Evolutionary conservation across 2,329 filamentous ascomycete genomes (phyloP).

Genomic region (Colletotrichum cereale): DNA sequence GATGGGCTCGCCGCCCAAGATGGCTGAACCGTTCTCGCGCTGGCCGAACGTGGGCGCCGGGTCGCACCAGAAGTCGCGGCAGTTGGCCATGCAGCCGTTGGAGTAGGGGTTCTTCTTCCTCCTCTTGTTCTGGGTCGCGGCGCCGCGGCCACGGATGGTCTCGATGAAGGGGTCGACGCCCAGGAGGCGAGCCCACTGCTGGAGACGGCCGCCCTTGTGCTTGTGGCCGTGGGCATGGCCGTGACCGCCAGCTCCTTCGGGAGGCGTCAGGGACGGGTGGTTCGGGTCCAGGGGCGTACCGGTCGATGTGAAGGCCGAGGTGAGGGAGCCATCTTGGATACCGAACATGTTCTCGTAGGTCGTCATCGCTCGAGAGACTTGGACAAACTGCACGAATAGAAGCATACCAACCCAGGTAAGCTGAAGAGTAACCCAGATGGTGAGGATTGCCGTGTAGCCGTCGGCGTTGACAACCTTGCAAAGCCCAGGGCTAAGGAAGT

Average conservation of each 20-base stretch:
- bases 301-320: slow-evolving; percentile 83
- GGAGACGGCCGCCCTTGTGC: slow-evolving; percentile 75
- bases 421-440: slow-evolving; percentile 85
- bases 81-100: slow-evolving; percentile 86
- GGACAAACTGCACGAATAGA: slow-evolving; percentile 90
- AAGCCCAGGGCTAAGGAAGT: slow-evolving; percentile 78
- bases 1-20: slow-evolving; percentile 82
- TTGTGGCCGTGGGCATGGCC: slow-evolving; percentile 60
- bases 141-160: slow-evolving; percentile 87
- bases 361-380: slow-evolving; percentile 92
- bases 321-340: slow-evolving; percentile 73
- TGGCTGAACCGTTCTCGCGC: slow-evolving; percentile 78
- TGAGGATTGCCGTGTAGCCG: slow-evolving; percentile 84
- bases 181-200: slow-evolving; percentile 85
- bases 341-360: slow-evolving; percentile 98
- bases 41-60: slow-evolving; percentile 83
- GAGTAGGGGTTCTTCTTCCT: slow-evolving; percentile 86
- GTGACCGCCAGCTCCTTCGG: slow-evolving; percentile 53
- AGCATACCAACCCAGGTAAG: slow-evolving; percentile 98
- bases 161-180: slow-evolving; percentile 95
- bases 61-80: slow-evolving; percentile 97
- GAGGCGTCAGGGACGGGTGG: slow-evolving; percentile 72
- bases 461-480: slow-evolving; percentile 86
- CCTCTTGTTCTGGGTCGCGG: slow-evolving; percentile 67
- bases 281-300: slow-evolving; percentile 77